phyloP scores from a whole-genome alignment of 176 grass and related monocot genomes.

The Oryza rufipogon region DNA sequence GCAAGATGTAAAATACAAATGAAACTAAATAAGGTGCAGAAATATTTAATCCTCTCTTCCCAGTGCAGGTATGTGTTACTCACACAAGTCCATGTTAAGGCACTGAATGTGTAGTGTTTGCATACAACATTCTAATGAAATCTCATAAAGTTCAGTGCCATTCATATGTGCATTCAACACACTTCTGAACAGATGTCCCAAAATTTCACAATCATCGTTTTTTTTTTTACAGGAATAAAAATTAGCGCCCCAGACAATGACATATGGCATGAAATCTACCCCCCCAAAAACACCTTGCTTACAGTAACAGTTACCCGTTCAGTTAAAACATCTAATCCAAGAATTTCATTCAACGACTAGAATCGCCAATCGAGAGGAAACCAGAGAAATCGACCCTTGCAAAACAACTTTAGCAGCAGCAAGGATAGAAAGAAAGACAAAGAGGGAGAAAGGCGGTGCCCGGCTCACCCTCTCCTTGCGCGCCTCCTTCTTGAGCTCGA shows the following conservation, averaged over 20 bases:
- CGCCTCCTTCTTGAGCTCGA: constrained; percentile 87
- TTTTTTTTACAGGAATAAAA: neutral
- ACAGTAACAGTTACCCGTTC: neutral
- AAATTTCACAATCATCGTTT: neutral
- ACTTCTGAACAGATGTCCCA: neutral
- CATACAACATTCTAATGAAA: neutral
- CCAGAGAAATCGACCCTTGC: neutral
- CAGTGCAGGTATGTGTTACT: neutral
- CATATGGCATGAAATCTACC: neutral
- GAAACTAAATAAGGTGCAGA: neutral
- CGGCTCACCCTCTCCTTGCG: constrained; percentile 80
- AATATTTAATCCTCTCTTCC: neutral
- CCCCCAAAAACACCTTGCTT: neutral
- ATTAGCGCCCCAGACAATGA: neutral
- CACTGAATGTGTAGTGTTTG: neutral
- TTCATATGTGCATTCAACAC: neutral
- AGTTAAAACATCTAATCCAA: neutral
- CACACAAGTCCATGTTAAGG: neutral
- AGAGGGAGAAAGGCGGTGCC: neutral
- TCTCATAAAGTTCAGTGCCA: neutral
- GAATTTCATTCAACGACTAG: neutral
- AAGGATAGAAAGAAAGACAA: too few relatives aligned
- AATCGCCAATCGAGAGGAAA: neutral
- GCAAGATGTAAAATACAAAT: neutral
- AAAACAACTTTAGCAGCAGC: neutral